phyloP scores from a whole-genome alignment of 192 early-diverging fungal genomes.

The Podila epicladia region DNA sequence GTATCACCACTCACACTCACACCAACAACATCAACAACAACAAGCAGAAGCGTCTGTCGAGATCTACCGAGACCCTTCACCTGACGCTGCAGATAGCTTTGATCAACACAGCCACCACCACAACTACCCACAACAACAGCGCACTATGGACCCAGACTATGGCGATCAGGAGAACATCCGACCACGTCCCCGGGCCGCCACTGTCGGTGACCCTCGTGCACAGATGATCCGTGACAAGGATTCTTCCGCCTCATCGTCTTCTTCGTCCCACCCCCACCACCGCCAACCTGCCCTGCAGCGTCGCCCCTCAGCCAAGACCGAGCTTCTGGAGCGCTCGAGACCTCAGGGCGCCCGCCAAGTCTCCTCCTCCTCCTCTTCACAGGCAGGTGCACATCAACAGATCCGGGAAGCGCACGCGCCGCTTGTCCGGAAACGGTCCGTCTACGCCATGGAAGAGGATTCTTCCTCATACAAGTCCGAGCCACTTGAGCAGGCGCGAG shows the following conservation, averaged over 20 bases:
- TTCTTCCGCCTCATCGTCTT: background rate
- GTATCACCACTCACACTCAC: background rate
- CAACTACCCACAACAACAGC: background rate
- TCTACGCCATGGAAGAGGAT: background rate
- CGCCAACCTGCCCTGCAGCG: background rate
- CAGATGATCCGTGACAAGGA: background rate
- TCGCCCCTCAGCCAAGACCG: background rate
- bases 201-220: too few relatives aligned
- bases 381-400: background rate
- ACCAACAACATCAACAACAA: background rate
- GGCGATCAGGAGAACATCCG: background rate
- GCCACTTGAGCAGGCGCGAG: background rate
- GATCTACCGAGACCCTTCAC: slow-evolving; percentile 1
- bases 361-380: background rate
- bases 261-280: too few relatives aligned
- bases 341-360: background rate
- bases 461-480: background rate
- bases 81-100: background rate
- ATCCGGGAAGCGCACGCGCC: background rate
- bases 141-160: too few relatives aligned
- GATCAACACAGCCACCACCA: background rate
- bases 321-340: background rate
- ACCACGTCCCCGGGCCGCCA: background rate
- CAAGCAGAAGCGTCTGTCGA: background rate
- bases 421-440: background rate